Percentiles rank a stretch among this genome's conserved stretches.
Evolutionary conservation across 2,329 filamentous ascomycete species (phyloP).

Genomic region (Penicillium sp.): DNA sequence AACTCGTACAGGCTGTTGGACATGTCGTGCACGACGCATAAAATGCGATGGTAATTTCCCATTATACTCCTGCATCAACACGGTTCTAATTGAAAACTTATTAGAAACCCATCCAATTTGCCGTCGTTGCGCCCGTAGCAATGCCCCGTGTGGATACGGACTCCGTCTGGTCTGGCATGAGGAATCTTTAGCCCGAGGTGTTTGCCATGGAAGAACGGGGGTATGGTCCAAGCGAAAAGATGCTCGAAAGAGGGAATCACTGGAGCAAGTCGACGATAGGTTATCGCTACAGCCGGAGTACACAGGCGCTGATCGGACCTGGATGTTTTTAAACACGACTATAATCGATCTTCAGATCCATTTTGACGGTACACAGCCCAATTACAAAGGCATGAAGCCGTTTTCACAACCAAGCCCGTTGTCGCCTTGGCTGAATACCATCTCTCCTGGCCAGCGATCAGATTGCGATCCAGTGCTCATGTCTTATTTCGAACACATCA

Average conservation of each 20-base stretch:
- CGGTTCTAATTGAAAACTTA: neutral
- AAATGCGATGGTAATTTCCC: conserved; percentile 25
- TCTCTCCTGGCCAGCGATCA: conserved; percentile 3
- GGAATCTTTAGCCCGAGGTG: conserved; percentile 26
- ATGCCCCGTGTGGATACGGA: conserved; percentile 22
- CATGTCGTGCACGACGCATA: conserved; percentile 22
- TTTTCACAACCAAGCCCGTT: neutral
- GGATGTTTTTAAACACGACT: conserved; percentile 18
- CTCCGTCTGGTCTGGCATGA: conserved; percentile 28
- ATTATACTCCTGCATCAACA: neutral
- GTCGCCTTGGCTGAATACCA: conserved; percentile 5
- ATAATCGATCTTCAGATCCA: conserved; percentile 15
- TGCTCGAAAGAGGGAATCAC: neutral
- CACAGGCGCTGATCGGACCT: neutral
- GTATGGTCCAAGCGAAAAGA: conserved; percentile 26
- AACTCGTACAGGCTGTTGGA: conserved; percentile 25
- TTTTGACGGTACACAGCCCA: conserved; percentile 1
- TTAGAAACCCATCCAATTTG: conserved; percentile 23
- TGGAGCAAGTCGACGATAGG: neutral
- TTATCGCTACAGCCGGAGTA: neutral
- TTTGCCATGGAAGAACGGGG: conserved; percentile 28
- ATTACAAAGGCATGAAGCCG: neutral
- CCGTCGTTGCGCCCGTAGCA: conserved; percentile 19
- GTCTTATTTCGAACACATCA: conserved; percentile 28
- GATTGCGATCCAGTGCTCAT: conserved; percentile 21